Percentiles rank a stretch among this genome's conserved stretches.
Conservation (phyloP, 2,329 filamentous ascomycete species). For the Pleomassaria siparia region DNA sequence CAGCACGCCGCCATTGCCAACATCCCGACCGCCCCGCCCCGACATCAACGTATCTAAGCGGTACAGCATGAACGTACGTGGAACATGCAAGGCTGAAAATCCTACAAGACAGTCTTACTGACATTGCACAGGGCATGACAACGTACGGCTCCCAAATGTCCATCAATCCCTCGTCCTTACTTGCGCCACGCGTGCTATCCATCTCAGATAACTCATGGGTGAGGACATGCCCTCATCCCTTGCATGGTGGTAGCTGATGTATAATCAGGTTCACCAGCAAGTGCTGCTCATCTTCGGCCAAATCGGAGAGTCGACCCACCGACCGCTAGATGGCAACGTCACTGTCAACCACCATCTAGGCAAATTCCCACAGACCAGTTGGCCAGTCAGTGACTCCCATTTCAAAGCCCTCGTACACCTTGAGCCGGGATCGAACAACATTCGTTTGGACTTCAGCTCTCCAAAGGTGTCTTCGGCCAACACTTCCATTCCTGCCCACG, state of each 20-base stretch:
- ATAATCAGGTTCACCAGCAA: conserved; percentile 80
- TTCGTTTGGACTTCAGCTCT: conserved; percentile 85
- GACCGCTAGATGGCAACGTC: conserved; percentile 74
- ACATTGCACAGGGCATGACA: conserved; percentile 51
- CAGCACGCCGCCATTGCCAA: conserved; percentile 47
- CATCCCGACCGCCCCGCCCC: conserved; percentile 50
- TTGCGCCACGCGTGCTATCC: conserved; percentile 78
- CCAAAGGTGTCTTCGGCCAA: conserved; percentile 74
- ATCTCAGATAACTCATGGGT: conserved; percentile 84
- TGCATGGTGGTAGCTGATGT: conserved; percentile 16
- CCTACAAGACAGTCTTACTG: background rate
- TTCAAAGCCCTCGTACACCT: conserved; percentile 92
- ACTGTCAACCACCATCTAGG: conserved; percentile 83
- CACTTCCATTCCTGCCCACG: conserved; percentile 69
- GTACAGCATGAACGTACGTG: conserved; percentile 53
- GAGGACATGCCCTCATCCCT: conserved; percentile 36
- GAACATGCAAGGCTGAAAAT: background rate
- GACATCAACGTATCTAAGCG: conserved; percentile 51
- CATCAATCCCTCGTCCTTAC: conserved; percentile 68
- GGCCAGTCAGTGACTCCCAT: conserved; percentile 85
- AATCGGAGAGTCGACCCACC: conserved; percentile 70
- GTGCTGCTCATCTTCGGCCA: conserved; percentile 79
- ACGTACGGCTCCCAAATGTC: conserved; percentile 46
- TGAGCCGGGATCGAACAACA: conserved; percentile 83
- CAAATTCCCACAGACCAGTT: conserved; percentile 76